Evolutionary conservation across 208 protist genomes (phyloP).

Genomic region (Entamoeba moshkovskii): DNA sequence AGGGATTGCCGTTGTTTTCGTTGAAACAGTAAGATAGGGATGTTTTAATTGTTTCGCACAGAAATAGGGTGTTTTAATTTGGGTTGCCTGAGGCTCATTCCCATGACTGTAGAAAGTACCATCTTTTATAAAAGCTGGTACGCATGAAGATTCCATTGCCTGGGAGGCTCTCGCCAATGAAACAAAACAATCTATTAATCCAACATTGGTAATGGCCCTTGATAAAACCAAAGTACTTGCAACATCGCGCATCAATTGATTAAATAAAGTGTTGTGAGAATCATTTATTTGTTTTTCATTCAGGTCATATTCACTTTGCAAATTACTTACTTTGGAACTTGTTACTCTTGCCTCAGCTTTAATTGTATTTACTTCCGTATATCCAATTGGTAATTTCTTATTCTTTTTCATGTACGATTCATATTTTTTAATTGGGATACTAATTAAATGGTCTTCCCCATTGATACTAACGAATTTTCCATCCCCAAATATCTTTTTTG

Average conservation of each 20-base stretch:
- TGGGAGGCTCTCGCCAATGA: background rate
- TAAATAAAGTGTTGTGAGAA: background rate
- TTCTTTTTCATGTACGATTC: background rate
- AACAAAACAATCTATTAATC: background rate
- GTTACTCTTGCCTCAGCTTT: background rate
- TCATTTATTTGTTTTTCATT: background rate
- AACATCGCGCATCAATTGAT: background rate
- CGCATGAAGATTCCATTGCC: background rate
- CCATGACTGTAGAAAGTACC: background rate
- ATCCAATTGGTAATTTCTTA: background rate
- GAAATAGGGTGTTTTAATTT: background rate
- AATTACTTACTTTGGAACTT: background rate
- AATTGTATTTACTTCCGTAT: background rate
- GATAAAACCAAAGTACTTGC: background rate
- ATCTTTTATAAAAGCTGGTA: background rate
- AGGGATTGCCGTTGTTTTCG: background rate
- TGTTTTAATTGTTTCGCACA: background rate
- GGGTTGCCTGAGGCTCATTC: background rate
- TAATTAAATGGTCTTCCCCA: background rate
- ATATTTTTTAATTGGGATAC: background rate
- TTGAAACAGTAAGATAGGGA: background rate
- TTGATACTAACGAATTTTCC: background rate
- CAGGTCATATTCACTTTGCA: background rate
- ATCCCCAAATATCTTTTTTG: background rate
- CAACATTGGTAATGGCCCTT: background rate